phyloP scores from a whole-genome alignment of 208 protist genomes.

The Hexamita inflata region DNA sequence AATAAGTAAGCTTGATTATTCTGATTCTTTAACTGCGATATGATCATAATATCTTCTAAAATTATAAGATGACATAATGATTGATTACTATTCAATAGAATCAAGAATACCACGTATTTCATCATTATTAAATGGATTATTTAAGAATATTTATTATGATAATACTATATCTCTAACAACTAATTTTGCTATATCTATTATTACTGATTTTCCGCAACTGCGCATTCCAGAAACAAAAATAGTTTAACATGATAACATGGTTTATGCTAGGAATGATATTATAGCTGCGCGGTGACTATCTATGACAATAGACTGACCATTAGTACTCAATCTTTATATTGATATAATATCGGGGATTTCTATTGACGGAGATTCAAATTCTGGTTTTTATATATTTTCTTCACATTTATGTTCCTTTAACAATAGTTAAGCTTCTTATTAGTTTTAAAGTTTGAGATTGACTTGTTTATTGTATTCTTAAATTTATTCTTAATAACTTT shows the following conservation, averaged over 20 bases:
- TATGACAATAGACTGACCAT: background rate
- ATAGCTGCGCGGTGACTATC: background rate
- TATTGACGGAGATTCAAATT: background rate
- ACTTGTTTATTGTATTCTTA: background rate
- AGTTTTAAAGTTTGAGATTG: background rate
- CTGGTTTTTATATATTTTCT: background rate
- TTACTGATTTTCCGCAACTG: background rate
- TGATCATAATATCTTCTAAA: background rate
- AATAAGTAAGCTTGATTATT: background rate
- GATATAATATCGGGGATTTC: background rate
- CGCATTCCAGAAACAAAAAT: background rate
- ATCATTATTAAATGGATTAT: background rate
- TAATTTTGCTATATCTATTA: background rate
- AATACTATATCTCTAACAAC: background rate
- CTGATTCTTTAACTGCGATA: background rate
- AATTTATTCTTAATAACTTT: background rate
- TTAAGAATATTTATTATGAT: background rate
- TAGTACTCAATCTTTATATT: background rate
- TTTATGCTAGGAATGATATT: background rate
- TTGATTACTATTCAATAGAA: background rate
- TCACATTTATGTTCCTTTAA: background rate
- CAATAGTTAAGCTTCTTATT: background rate
- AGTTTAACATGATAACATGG: background rate
- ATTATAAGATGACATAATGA: background rate
- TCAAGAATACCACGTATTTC: background rate